These are phyloP conservation scores for Euryodendron excelsum DNA, from an alignment of 148 eudicot genomes.

Conservation along the genomic window DNA sequence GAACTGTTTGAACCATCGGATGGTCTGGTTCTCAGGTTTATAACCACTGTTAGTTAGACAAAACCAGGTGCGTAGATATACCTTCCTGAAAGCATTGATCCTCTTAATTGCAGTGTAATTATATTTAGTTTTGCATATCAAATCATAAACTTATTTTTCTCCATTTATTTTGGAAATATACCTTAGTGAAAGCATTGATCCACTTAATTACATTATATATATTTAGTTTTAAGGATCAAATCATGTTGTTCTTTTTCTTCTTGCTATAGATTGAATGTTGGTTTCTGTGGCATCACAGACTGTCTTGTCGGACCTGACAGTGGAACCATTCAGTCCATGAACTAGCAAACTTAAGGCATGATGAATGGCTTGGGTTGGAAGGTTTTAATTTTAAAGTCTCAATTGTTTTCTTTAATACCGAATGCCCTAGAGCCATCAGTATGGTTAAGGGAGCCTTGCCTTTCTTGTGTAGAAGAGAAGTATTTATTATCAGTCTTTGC, in stretches of 20 bases:
- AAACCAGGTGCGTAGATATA: slow-evolving; percentile 13
- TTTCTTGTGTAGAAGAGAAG: neutral
- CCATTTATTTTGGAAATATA: neutral
- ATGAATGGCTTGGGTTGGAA: neutral
- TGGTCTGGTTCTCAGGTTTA: slow-evolving; percentile 7
- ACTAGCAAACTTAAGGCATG: neutral
- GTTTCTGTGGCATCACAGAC: neutral
- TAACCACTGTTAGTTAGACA: neutral
- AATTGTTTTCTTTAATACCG: neutral
- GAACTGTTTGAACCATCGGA: slow-evolving; percentile 7
- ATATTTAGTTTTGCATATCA: neutral
- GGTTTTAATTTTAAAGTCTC: neutral
- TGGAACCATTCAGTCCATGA: neutral
- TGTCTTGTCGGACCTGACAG: slow-evolving; percentile 7
- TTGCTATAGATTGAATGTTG: neutral
- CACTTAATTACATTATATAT: neutral
- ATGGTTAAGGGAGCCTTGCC: neutral
- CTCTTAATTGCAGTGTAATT: neutral
- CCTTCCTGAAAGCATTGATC: neutral
- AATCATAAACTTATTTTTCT: neutral
- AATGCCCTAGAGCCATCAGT: neutral
- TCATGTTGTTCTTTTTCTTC: neutral
- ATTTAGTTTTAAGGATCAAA: neutral
- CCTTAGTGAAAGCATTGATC: neutral
- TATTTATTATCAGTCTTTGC: neutral